A percentile compares a stretch with the other conserved stretches of the same genome.
Conservation (phyloP, 148 eudicot species). For the Chenopodium berlandieri region DNA sequence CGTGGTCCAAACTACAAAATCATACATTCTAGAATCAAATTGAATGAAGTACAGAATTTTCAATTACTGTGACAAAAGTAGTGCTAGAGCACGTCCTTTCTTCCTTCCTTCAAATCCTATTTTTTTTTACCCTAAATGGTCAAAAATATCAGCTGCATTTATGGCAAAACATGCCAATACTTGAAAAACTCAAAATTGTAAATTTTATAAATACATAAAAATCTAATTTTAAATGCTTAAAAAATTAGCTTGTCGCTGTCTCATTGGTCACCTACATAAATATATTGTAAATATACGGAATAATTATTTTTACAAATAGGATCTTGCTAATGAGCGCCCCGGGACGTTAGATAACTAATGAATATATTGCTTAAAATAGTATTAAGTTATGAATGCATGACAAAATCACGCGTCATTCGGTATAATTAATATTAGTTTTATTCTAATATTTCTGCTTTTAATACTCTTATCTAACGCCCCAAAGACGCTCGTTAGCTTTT, state of each 20-base stretch:
- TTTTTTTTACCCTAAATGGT: conserved; percentile 12
- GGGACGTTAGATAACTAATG: too few species aligned
- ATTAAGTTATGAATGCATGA: too few species aligned
- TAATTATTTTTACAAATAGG: too few species aligned
- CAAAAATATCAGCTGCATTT: conserved; percentile 25
- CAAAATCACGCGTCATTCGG: too few species aligned
- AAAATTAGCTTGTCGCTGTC: background rate
- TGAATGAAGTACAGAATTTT: conserved; percentile 14
- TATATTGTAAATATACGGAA: too few species aligned
- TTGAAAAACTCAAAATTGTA: too few species aligned
- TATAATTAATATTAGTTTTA: too few species aligned
- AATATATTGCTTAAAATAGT: too few species aligned
- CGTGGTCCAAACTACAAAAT: conserved; percentile 4
- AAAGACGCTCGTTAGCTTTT: too few species aligned
- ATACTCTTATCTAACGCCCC: too few species aligned
- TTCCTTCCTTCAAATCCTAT: background rate
- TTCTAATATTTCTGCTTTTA: too few species aligned
- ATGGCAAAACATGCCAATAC: background rate
- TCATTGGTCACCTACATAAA: background rate
- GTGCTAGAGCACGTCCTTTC: conserved; percentile 24
- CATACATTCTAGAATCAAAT: conserved; percentile 15
- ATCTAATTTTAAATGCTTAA: background rate
- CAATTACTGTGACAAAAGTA: background rate
- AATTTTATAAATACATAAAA: background rate
- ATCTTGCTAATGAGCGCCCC: too few species aligned